Evolutionary conservation across 768 basidiomycete genomes (phyloP), one percentile per base, ranked within the genome.

Genomic region (Lactarius sp.): DNA sequence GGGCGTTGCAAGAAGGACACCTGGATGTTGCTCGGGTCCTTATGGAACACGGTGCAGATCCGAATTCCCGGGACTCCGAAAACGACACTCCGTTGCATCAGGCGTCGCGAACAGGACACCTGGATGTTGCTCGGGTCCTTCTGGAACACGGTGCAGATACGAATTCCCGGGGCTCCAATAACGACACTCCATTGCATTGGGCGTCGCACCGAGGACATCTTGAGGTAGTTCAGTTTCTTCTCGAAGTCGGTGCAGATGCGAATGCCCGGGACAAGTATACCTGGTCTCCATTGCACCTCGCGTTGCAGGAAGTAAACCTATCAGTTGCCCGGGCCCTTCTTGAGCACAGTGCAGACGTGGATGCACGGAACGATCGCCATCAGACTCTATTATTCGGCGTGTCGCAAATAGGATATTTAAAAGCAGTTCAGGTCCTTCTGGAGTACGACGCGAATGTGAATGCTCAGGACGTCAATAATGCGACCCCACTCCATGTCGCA

Each of bases 201-300:
- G 54, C 54, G 8, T 31, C 16, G 14, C 5, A n/a, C 18, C 14
- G 18, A 3, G 55, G 55, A 27, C 10, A 34, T 9, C 16, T 33
- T 9, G 13, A 14, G 16, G 42, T 56, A 22, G 57, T 7, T 6
- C 39, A 46, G 34, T 6, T 50, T n/a, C 36, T 58, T 12, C 46
- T 57, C 18, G 56, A 57, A 14, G 27, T n/a, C 18, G 56, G 56
- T 9, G 44, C 56, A 3, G 56, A 47, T n/a, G 41, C 55, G 55
- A 10, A 37, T 37, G 10, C 10, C 10, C 36, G 36, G 41, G 41
- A 13, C 41, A 6, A 34, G 34, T 33, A 53, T 10, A 9, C 36
- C 12, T n/a, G 37, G 34, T 36, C 52, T 14, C 52, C 52, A 13
- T 34, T 53, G n/a, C 52, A 53, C 4, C 14, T 33, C 16, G 52